Evolutionary conservation across 345 rosid species (phyloP).

Genomic region (Murraya koenigii): DNA sequence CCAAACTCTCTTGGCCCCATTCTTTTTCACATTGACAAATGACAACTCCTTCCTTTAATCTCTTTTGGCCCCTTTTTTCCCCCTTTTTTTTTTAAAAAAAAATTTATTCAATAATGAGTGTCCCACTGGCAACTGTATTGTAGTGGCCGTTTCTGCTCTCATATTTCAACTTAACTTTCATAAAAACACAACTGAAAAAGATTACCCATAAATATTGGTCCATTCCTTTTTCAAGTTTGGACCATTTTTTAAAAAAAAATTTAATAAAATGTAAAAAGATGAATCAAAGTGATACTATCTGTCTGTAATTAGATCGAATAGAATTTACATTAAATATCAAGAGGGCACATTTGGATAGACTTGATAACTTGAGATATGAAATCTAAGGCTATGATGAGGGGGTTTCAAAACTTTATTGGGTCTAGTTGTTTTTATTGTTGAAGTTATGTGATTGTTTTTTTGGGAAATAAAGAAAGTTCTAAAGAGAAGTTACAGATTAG

Average conservation of each 20-base stretch:
- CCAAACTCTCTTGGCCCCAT: slow-evolving; percentile 29
- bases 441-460: background rate
- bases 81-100: background rate
- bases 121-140: too few relatives aligned
- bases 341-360: background rate
- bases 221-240: background rate
- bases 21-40: slow-evolving; percentile 4
- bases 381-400: background rate
- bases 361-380: background rate
- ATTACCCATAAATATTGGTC: background rate
- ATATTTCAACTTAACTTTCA: background rate
- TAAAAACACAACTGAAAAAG: background rate
- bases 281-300: background rate
- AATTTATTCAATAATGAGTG: too few relatives aligned
- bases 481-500: background rate
- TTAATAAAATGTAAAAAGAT: background rate
- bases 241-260: background rate
- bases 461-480: background rate
- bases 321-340: background rate
- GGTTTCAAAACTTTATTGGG: background rate
- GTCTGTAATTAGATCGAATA: background rate
- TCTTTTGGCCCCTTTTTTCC: background rate
- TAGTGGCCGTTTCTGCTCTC: too few relatives aligned
- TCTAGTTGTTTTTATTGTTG: background rate
- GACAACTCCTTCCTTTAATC: slow-evolving; percentile 6